A percentile compares a stretch with the other conserved stretches of the same genome.
Evolutionary conservation across 768 basidiomycete species (phyloP).

Genomic region (Tricholoma flavovirens): DNA sequence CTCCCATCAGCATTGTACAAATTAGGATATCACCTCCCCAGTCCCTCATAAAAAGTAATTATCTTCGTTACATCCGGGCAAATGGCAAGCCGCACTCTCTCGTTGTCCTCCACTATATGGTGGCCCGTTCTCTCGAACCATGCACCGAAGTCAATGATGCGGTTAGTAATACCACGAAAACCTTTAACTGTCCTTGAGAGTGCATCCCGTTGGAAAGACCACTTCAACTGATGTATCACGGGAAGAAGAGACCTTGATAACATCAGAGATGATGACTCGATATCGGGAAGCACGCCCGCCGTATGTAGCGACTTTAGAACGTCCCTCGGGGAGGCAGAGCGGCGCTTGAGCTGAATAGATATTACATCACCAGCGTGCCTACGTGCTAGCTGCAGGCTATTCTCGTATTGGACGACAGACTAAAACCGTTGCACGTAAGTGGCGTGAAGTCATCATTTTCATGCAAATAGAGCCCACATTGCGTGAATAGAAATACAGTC

Average conservation of each 20-base stretch:
- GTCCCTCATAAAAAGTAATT: conserved; percentile 53
- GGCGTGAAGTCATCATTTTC: conserved; percentile 3
- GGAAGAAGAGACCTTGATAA: conserved; percentile 61
- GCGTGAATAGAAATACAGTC: conserved; percentile 58
- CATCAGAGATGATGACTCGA: conserved; percentile 50
- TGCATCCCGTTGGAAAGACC: conserved; percentile 60
- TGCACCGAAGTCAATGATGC: conserved; percentile 33
- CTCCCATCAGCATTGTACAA: background rate
- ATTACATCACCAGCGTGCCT: conserved; percentile 47
- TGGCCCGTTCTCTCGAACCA: conserved; percentile 55
- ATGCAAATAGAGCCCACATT: conserved; percentile 34
- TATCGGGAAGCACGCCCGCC: conserved; percentile 54
- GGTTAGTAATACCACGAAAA: conserved; percentile 23
- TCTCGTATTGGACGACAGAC: conserved; percentile 68
- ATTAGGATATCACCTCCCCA: conserved; percentile 13
- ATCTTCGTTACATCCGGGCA: conserved; percentile 60
- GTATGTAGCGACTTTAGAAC: conserved; percentile 40
- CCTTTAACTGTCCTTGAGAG: conserved; percentile 54
- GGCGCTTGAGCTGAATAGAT: conserved; percentile 47
- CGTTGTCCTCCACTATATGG: conserved; percentile 49
- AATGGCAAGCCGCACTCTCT: conserved; percentile 61
- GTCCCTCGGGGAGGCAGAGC: conserved; percentile 29
- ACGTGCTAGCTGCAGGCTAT: conserved; percentile 46
- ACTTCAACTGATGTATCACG: conserved; percentile 61
- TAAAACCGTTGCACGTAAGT: conserved; percentile 20